Evolutionary conservation across 2,329 filamentous ascomycete genomes (phyloP).

Genomic region (Talaromyces sp.): DNA sequence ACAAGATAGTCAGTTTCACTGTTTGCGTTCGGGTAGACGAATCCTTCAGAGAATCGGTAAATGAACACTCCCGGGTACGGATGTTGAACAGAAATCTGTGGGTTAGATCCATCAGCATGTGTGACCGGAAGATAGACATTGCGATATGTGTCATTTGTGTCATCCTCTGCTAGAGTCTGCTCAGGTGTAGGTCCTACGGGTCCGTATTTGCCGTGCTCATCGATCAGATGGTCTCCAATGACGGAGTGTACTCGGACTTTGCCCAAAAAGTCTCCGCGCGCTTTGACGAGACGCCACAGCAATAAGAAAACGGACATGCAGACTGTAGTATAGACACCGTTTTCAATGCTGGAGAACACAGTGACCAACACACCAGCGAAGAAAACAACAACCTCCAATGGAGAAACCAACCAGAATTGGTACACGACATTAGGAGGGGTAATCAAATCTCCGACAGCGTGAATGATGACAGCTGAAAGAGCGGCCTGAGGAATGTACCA

Average conservation of each 20-base stretch:
- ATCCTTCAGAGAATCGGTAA: constrained; percentile 89
- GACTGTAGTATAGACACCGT: constrained; percentile 87
- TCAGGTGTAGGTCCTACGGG: constrained; percentile 43
- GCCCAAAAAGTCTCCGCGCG: constrained; percentile 79
- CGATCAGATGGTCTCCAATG: constrained; percentile 68
- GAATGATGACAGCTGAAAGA: constrained; percentile 86
- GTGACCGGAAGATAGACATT: constrained; percentile 85
- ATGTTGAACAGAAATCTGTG: constrained; percentile 70
- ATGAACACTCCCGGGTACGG: constrained; percentile 94
- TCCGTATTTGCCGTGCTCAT: constrained; percentile 61
- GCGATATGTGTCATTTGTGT: constrained; percentile 55
- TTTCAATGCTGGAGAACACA: constrained; percentile 82
- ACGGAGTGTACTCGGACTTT: constrained; percentile 80
- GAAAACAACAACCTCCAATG: constrained; percentile 87
- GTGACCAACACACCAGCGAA: constrained; percentile 89
- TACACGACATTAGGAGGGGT: constrained; percentile 88
- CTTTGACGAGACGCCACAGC: constrained; percentile 78
- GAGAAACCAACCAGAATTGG: constrained; percentile 92
- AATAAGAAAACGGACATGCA: constrained; percentile 71
- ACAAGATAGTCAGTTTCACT: constrained; percentile 79
- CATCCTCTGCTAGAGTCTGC: constrained; percentile 26
- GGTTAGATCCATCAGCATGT: constrained; percentile 88
- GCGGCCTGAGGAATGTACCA: constrained; percentile 85
- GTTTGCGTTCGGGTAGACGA: constrained; percentile 93
- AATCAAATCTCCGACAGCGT: constrained; percentile 89